Conservation (phyloP, 2,329 filamentous ascomycete genomes). For the Aspergillus felis region DNA sequence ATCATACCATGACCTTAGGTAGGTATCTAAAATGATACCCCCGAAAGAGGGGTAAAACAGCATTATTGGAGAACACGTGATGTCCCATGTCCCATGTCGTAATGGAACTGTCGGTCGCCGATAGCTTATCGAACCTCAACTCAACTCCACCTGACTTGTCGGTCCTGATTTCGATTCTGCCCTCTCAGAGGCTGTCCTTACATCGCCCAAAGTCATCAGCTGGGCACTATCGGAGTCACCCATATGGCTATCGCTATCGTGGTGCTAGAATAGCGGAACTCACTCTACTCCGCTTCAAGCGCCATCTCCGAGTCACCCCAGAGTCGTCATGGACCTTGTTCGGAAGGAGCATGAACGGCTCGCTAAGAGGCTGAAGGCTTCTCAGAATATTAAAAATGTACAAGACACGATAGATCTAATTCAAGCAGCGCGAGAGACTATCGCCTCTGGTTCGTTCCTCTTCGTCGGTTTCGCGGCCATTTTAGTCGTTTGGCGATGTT, state of each 20-base stretch:
- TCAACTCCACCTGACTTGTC: background rate
- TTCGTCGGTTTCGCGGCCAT: background rate
- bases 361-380: constrained; percentile 64
- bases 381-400: constrained; percentile 70
- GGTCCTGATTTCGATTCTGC: background rate
- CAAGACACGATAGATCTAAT: constrained; percentile 79
- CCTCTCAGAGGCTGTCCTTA: background rate
- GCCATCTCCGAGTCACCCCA: constrained; percentile 8
- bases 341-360: constrained; percentile 72
- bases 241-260: constrained; percentile 22
- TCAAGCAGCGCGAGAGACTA: constrained; percentile 65
- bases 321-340: constrained; percentile 56
- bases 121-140: background rate
- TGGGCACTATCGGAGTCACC: background rate
- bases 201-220: background rate
- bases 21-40: background rate
- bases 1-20: background rate
- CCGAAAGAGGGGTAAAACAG: background rate
- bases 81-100: constrained; percentile 7
- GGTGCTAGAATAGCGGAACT: constrained; percentile 24
- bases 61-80: constrained; percentile 5
- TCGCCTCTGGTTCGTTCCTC: constrained; percentile 60
- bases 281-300: constrained; percentile 24
- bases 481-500: constrained; percentile 9
- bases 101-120: constrained; percentile 2